These are phyloP conservation scores for Ceratonia siliqua DNA, from an alignment of 306 rosid species.

Conservation along the genomic window DNA sequence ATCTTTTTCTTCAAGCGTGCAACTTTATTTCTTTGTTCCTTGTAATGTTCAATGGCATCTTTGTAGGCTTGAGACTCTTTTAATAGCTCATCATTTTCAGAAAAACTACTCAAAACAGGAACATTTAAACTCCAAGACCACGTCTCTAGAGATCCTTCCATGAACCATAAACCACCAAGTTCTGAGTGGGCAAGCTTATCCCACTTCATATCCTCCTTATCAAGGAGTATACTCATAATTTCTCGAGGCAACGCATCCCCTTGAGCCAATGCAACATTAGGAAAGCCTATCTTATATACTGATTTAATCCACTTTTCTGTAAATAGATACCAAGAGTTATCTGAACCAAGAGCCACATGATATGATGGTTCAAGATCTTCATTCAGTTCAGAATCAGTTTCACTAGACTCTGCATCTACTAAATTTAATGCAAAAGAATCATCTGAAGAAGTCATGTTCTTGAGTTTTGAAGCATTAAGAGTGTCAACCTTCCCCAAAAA, in stretches of 20 bases:
- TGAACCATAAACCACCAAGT: conserved; percentile 74
- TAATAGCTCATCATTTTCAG: conserved; percentile 75
- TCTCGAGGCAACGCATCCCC: conserved; percentile 91
- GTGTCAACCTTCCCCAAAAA: conserved; percentile 75
- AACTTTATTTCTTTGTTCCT: conserved; percentile 85
- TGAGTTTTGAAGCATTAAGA: conserved; percentile 59
- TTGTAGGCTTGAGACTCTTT: conserved; percentile 57
- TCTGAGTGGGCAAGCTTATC: conserved; percentile 79
- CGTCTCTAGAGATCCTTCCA: conserved; percentile 92
- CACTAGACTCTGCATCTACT: conserved; percentile 37
- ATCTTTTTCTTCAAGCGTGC: conserved; percentile 86
- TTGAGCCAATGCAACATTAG: conserved; percentile 67
- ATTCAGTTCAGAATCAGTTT: conserved; percentile 38
- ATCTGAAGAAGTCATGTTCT: conserved; percentile 48
- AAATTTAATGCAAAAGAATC: conserved; percentile 56
- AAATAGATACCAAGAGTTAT: conserved; percentile 89
- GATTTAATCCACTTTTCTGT: conserved; percentile 90
- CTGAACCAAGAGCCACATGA: conserved; percentile 93
- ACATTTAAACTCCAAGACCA: conserved; percentile 99
- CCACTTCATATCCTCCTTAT: conserved; percentile 87
- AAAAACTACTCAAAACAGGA: conserved; percentile 89
- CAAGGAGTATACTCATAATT: conserved; percentile 79
- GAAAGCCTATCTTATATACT: conserved; percentile 77
- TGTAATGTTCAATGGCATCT: conserved; percentile 62
- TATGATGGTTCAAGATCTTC: conserved; percentile 61